A percentile compares a stretch with the other conserved stretches of the same genome.
phyloP scores from a whole-genome alignment of 2,329 filamentous ascomycete genomes.

The Apiospora koreana region DNA sequence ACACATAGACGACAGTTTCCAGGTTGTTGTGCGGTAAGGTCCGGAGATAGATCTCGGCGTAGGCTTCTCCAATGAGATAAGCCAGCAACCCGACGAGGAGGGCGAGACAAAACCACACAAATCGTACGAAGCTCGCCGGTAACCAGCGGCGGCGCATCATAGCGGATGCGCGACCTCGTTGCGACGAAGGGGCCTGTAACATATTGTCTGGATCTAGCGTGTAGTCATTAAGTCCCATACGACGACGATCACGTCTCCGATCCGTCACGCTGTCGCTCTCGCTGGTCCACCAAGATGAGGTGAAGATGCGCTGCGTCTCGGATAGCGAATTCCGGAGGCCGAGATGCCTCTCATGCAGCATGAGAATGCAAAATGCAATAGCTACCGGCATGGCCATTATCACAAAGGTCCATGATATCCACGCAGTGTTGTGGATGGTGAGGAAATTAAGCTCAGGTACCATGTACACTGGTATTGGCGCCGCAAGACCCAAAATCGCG shows the following conservation, averaged over 20 bases:
- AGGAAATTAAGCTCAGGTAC: slow-evolving; percentile 53
- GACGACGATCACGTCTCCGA: slow-evolving; percentile 40
- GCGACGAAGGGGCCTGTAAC: slow-evolving; percentile 25
- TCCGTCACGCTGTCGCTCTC: slow-evolving; percentile 48
- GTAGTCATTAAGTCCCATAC: slow-evolving; percentile 34
- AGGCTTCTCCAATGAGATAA: slow-evolving; percentile 68
- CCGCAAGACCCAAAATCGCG: slow-evolving; percentile 58
- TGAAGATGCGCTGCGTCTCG: slow-evolving; percentile 69
- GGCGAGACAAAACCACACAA: slow-evolving; percentile 69
- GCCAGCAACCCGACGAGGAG: slow-evolving; percentile 63
- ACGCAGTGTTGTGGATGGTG: slow-evolving; percentile 64
- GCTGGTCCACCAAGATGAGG: slow-evolving; percentile 65
- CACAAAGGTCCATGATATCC: slow-evolving; percentile 70
- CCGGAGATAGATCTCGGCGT: slow-evolving; percentile 68
- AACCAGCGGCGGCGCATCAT: slow-evolving; percentile 56
- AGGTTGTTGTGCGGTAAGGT: slow-evolving; percentile 67
- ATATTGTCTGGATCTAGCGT: slow-evolving; percentile 40
- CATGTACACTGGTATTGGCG: slow-evolving; percentile 62
- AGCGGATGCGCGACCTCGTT: slow-evolving; percentile 27
- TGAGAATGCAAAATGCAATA: slow-evolving; percentile 64
- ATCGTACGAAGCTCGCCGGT: slow-evolving; percentile 67
- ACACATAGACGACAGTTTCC: slow-evolving; percentile 70
- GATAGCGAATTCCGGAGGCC: slow-evolving; percentile 61
- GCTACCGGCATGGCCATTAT: slow-evolving; percentile 70
- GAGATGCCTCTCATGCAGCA: slow-evolving; percentile 64